A percentile compares a stretch with the other conserved stretches of the same genome.
phyloP scores from a whole-genome alignment of 495 filamentous ascomycete species.

The Jackrogersella minutella region DNA sequence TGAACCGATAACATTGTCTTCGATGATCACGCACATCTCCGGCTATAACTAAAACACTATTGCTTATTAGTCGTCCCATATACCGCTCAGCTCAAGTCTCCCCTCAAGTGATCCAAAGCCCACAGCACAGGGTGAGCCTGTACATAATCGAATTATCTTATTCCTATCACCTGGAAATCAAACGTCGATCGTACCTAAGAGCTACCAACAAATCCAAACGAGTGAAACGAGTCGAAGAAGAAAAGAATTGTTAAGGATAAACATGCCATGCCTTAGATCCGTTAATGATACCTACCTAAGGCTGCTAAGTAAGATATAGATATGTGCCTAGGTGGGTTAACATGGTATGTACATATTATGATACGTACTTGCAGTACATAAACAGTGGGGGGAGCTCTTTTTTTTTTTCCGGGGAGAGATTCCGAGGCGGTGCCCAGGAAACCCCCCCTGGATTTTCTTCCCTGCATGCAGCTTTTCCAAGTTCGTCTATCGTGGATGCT shows the following conservation, averaged over 20 bases:
- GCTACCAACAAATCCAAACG: constrained; percentile 4
- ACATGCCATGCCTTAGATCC: not conserved
- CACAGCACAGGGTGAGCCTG: not conserved
- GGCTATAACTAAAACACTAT: constrained; percentile 2
- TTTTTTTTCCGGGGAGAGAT: constrained; percentile 37
- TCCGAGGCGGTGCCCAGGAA: constrained; percentile 33
- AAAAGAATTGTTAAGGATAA: constrained; percentile 1
- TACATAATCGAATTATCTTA: constrained; percentile 5
- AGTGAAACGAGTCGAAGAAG: constrained; percentile 16
- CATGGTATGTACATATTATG: constrained; percentile 1
- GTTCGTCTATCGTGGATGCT: constrained; percentile 26
- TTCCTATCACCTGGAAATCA: constrained; percentile 8
- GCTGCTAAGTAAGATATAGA: constrained; percentile 9
- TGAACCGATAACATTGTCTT: constrained; percentile 11
- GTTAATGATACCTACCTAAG: constrained; percentile 22
- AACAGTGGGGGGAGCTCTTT: constrained; percentile 30
- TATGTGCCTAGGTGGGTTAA: too few relatives aligned
- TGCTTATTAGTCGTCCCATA: constrained; percentile 4
- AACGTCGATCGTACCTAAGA: constrained; percentile 21
- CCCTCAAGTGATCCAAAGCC: not conserved
- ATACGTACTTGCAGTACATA: constrained; percentile 8
- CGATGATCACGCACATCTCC: constrained; percentile 16
- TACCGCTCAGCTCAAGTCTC: constrained; percentile 4
- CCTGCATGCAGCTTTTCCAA: constrained; percentile 34
- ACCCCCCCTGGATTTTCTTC: constrained; percentile 21